Conservation (phyloP, 306 rosid genomes). For the Vigna trinervia region DNA sequence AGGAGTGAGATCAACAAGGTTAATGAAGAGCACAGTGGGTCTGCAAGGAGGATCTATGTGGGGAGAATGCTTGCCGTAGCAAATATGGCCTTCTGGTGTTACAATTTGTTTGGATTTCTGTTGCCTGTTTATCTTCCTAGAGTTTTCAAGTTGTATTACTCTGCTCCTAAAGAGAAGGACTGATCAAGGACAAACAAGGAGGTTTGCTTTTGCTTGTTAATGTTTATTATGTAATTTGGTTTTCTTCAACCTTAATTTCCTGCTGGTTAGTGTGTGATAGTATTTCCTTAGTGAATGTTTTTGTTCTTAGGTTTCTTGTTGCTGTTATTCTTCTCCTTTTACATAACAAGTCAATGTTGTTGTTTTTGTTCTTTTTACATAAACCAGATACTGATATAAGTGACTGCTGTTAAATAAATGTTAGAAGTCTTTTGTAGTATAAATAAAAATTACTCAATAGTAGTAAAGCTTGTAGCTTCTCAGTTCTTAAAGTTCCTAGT, state of each 20-base stretch:
- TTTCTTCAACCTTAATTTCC: constrained; percentile 33
- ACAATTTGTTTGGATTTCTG: constrained; percentile 87
- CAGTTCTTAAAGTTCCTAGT: no score
- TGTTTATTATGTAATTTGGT: not conserved
- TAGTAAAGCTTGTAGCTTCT: no score
- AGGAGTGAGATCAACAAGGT: constrained; percentile 67
- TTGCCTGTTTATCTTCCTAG: constrained; percentile 91
- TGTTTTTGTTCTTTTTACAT: no score
- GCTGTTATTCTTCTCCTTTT: not conserved
- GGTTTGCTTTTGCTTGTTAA: not conserved
- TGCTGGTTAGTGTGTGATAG: not conserved
- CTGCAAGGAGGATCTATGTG: constrained; percentile 52
- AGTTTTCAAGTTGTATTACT: constrained; percentile 76
- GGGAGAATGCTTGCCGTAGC: constrained; percentile 86
- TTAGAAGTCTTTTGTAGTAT: no score
- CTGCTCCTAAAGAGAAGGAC: constrained; percentile 49
- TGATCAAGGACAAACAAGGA: constrained; percentile 33
- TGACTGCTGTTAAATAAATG: no score
- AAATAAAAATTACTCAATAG: no score
- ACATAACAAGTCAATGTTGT: not conserved
- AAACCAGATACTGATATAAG: no score
- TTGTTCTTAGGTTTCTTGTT: not conserved
- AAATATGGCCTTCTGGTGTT: constrained; percentile 89
- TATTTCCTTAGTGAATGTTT: constrained; percentile 19
- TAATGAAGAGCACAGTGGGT: constrained; percentile 54